phyloP scores from a whole-genome alignment of 148 eudicot genomes.

The Tetragonia tetragonoides region DNA sequence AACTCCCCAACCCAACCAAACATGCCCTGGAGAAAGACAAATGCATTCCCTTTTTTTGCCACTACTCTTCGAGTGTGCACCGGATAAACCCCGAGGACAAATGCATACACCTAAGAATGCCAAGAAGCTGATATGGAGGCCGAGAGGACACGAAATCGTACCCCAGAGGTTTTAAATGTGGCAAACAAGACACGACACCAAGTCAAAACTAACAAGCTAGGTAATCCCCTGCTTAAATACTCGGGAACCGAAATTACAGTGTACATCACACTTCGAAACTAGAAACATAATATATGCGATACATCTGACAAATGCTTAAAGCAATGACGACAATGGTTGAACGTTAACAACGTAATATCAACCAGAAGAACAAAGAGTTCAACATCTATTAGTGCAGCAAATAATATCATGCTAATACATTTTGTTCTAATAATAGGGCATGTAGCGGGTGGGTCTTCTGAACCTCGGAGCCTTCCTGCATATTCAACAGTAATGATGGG shows the following conservation, averaged over 20 bases:
- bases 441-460: conserved; percentile 82
- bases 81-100: too few species aligned
- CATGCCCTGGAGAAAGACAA: too few species aligned
- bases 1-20: too few species aligned
- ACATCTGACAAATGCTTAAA: conserved; percentile 6
- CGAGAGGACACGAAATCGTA: too few species aligned
- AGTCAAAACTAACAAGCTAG: too few species aligned
- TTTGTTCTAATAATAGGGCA: conserved; percentile 70
- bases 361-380: conserved; percentile 2
- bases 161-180: too few species aligned
- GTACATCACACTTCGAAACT: neutral
- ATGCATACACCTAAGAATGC: too few species aligned
- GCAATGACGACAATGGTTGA: neutral
- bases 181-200: too few species aligned
- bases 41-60: too few species aligned
- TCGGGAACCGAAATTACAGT: neutral
- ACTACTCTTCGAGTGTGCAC: too few species aligned
- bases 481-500: neutral
- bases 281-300: neutral
- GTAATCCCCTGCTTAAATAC: neutral
- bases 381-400: neutral
- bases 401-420: neutral
- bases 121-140: too few species aligned
- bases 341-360: conserved; percentile 1
- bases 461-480: conserved; percentile 86